Evolutionary conservation across 805 yeast genomes (phyloP), one percentile per base, ranked within the genome.

Genomic region (Ogataea methanolica): DNA sequence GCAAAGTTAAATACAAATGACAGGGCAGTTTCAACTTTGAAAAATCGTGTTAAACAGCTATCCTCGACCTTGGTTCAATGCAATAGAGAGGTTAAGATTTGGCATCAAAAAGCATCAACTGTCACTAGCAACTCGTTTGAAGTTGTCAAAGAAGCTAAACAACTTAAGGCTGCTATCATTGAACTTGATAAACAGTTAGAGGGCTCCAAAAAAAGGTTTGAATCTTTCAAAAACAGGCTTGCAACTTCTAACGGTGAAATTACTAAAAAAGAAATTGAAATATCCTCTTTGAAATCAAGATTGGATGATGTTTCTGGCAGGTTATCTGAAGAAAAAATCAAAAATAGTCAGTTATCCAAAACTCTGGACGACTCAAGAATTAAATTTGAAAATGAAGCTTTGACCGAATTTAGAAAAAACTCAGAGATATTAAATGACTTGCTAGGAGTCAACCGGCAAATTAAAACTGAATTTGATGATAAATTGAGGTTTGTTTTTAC

Each of bases 321-420:
- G 41, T 60, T 76, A 37, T 72, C 75, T 8, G 80, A 75, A 46
- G 78, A 75, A 51, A 75, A 72, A 45, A 60, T 73, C 12, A 70
- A 65, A 45, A 69, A 63, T 2, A 33, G 46, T 2, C 57, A 59
- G n/a, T 50, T 70, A n/a, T 56, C 55, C 26, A 62, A 57, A 39
- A 43, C 45, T 0, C 37, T 64, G 14, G 58, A 54, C 8, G 45
- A 44, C 3, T 21, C 39, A 29, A 49, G 55, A 26, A 42, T 33
- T 8, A 39, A 16, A n/a, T 33, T 46, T 23, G 54, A 56, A 36
- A 34, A 43, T 3, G 34, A 45, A 3, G 56, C 49, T 39, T 44
- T 8, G 43, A 43, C 31, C 38, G 51, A 43, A 47, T 51, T 37
- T 45, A 43, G 29, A 48, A 50, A 38, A 35, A 36, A 19, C 40